Evolutionary conservation across 164 flowering plant genomes (phyloP), one percentile per base, ranked within the genome.

Genomic region (Platanus orientalis): DNA sequence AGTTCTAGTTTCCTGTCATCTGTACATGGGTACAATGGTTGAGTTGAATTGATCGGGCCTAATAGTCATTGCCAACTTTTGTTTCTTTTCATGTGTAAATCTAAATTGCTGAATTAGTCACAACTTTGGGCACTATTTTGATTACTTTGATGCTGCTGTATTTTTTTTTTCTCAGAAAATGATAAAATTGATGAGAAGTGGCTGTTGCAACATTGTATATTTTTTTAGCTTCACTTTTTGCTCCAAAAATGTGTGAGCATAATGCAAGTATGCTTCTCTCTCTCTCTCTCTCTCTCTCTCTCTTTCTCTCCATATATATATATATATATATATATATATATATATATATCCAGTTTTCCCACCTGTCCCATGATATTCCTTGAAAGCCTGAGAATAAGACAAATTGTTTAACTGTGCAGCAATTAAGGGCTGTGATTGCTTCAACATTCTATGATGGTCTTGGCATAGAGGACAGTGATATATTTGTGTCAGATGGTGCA

Each of bases 401-500:
- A 19, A 19, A 17, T 54, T 68, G 51, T 59, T 68, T 52, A 48
- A 65, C 36, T 74, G n/a, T 77, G 64, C 82, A 94, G 99, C 71
- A 78, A 57, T 42, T 94, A 73, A 82, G 96, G 81, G 78, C 83
- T 72, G 80, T 84, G 34, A 80, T 94, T 73, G 92, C 89, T 72
- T 71, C 84, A 34, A 80, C 90, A 2, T 89, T 71, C 69, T 94
- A 91, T 57, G 67, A 69, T 0, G 74, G 73, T 64, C 82, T 89
- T 68, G 96, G 87, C 57, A 85, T 94, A 54, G 87, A 78, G 45
- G 87, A 79, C 44, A 83, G 73, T 70, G 98, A 93, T 57, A 82
- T 91, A 59, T 94, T 94, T 81, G 93, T 94, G 24, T 94, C 99
- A 27, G 97, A 91, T 83, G 99, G 99, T 51, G 97, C 99, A 60